Conservation (phyloP, 495 filamentous ascomycete species). For the Diplogelasinospora grovesii region DNA sequence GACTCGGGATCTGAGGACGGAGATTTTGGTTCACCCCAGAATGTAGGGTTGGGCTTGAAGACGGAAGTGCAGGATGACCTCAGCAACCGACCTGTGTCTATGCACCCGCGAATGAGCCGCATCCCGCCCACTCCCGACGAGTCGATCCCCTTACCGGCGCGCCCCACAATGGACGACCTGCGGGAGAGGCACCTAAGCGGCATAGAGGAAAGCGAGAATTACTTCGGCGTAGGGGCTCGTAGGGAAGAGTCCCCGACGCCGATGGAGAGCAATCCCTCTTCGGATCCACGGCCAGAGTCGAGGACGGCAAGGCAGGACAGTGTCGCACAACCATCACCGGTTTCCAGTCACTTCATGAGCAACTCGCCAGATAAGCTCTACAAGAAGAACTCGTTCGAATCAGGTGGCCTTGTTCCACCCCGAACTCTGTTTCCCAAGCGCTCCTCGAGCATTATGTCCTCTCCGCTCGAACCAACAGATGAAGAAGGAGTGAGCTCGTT, state of each 20-base stretch:
- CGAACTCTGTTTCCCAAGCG: constrained; percentile 40
- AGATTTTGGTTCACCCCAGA: constrained; percentile 23
- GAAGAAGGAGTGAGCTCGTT: constrained; percentile 30
- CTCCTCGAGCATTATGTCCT: constrained; percentile 43
- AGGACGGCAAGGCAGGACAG: constrained; percentile 16
- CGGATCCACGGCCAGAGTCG: constrained; percentile 10
- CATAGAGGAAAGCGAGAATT: constrained; percentile 22
- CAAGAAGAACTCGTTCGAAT: constrained; percentile 35
- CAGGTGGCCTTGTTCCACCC: constrained; percentile 33
- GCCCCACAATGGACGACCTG: constrained; percentile 24
- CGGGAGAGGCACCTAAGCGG: constrained; percentile 27
- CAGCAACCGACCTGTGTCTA: constrained; percentile 55
- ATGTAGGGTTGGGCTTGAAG: constrained; percentile 38
- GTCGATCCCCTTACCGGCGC: constrained; percentile 33
- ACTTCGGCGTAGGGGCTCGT: constrained; percentile 35
- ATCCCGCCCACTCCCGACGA: constrained; percentile 50
- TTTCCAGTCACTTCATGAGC: constrained; percentile 12
- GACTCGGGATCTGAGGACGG: constrained; percentile 36
- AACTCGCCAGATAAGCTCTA: constrained; percentile 33
- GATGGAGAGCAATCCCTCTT: constrained; percentile 14
- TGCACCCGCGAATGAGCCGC: constrained; percentile 66
- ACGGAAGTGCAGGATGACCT: constrained; percentile 54
- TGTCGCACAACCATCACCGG: constrained; percentile 14
- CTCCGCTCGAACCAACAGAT: constrained; percentile 30
- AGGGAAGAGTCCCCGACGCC: constrained; percentile 38